Evolutionary conservation across 1,284 basidiomycete genomes (phyloP), one percentile per base, ranked within the genome.

Genomic region (Volvariella volvacea): DNA sequence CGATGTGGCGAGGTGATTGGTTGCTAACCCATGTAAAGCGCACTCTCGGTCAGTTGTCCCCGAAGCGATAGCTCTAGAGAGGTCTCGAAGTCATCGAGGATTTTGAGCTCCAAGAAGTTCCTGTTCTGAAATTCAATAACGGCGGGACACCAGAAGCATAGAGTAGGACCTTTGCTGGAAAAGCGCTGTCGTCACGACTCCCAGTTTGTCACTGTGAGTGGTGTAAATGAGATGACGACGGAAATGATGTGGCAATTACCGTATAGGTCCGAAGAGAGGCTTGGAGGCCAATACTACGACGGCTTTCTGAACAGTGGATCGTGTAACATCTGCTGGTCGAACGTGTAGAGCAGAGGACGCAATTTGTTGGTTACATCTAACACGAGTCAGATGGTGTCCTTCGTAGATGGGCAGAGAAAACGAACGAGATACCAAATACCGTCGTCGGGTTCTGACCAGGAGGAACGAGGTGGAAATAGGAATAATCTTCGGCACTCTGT

Each of bases 281-380:
- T 90, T 91, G 3, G 84, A 85, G 2, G 92, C 93, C 28, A 99
- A 72, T 1, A 99, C 89, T 0, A 99, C 91, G 2, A 99, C 89
- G 0, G 96, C 95, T 61, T 99, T 99, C 63, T 99, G 95, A 0
- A 99, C 95, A 12, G 88, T 98, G 21, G 89, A 92, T 15, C 95
- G 80, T 4, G 95, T 98, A 7, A 99, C 92, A 56, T 97, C 92
- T 12, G 80, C 73, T 20, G 83, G 80, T 56, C 88, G 88, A 44
- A 85, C 81, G 3, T 92, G 68, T n/a, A 99, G 73, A 16, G 84
- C 75, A 1, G 86, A 75, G 1, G 93, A 73, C 4, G 88, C 75
- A 38, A 99, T 92, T 69, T 99, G 95, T 33, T 95, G 90, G 57
- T 99, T 98, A 66, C 95, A 96, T 54, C 88, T 92, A 45, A 15